Percentiles rank a stretch among this genome's conserved stretches.
phyloP scores from a whole-genome alignment of 2,329 filamentous ascomycete species.

The Scytalidium lignicola region DNA sequence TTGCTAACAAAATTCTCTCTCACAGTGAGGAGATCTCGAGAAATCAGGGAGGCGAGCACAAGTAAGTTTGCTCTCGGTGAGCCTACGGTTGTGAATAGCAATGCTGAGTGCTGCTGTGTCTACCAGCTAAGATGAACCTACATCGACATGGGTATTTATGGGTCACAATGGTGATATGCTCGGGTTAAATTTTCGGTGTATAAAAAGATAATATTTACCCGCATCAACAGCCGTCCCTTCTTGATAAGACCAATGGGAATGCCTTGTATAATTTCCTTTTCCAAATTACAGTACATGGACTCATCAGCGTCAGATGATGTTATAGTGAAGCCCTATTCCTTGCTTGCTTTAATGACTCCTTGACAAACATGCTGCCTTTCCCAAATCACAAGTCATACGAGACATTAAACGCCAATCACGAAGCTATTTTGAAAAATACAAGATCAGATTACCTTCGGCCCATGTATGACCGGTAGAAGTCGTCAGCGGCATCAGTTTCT shows the following conservation, averaged over 20 bases:
- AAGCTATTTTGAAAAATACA: slow-evolving; percentile 6
- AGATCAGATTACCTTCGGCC: slow-evolving; percentile 53
- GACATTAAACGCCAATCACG: slow-evolving; percentile 19
- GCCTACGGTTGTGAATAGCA: slow-evolving; percentile 5
- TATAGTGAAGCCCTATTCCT: background rate
- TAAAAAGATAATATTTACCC: background rate
- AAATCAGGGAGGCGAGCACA: slow-evolving; percentile 44
- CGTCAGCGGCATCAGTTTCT: slow-evolving; percentile 71
- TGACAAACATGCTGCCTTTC: slow-evolving; percentile 12
- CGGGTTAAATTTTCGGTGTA: background rate
- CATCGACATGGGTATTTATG: background rate
- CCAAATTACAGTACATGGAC: background rate
- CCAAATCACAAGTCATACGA: slow-evolving; percentile 13
- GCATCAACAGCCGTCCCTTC: background rate
- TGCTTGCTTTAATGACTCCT: slow-evolving; percentile 3
- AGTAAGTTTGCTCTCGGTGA: slow-evolving; percentile 20
- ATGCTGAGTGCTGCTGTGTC: slow-evolving; percentile 16
- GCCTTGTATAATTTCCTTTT: background rate
- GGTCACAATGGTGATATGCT: background rate
- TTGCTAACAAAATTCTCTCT: background rate
- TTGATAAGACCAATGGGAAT: background rate
- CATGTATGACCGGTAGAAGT: slow-evolving; percentile 87
- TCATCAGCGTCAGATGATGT: background rate
- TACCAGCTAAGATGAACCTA: slow-evolving; percentile 3
- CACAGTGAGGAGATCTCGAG: slow-evolving; percentile 71